These are phyloP conservation scores for Pichia sp. DNA, from an alignment of 1,139 yeast genomes.

Conservation along the genomic window DNA sequence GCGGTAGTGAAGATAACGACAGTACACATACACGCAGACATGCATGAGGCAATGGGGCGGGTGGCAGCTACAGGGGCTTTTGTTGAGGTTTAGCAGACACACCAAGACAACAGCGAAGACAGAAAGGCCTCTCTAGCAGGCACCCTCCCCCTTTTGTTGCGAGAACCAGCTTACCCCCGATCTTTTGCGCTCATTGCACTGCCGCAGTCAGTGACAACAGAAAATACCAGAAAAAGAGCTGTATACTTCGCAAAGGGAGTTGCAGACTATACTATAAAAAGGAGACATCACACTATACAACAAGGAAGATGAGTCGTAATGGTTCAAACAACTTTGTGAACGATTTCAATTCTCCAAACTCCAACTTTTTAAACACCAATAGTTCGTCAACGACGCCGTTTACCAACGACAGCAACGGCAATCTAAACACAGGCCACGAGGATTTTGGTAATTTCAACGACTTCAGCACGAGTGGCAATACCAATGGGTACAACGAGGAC, in stretches of 20 bases:
- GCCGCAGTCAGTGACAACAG: too few relatives aligned
- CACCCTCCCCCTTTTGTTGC: too few relatives aligned
- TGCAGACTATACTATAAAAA: too few relatives aligned
- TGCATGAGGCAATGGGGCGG: neutral
- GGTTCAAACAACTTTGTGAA: neutral
- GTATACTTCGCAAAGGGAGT: too few relatives aligned
- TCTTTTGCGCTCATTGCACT: too few relatives aligned
- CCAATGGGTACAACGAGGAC: neutral
- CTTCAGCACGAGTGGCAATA: neutral
- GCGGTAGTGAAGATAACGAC: neutral
- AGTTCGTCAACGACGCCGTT: constrained; percentile 8
- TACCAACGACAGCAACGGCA: neutral
- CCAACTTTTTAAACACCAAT: constrained; percentile 6
- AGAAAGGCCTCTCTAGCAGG: too few relatives aligned
- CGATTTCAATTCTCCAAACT: constrained; percentile 5
- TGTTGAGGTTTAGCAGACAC: too few relatives aligned
- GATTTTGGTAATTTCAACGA: neutral
- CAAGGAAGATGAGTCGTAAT: constrained; percentile 4
- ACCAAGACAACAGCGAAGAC: too few relatives aligned
- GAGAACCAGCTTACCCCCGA: too few relatives aligned
- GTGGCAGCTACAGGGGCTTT: too few relatives aligned
- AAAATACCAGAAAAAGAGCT: too few relatives aligned
- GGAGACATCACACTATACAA: too few relatives aligned
- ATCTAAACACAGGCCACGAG: neutral
- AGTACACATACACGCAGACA: neutral